Base-by-base conservation (phyloP, 1,284 basidiomycete species). In the Paramarasmius palmivorus region DNA sequence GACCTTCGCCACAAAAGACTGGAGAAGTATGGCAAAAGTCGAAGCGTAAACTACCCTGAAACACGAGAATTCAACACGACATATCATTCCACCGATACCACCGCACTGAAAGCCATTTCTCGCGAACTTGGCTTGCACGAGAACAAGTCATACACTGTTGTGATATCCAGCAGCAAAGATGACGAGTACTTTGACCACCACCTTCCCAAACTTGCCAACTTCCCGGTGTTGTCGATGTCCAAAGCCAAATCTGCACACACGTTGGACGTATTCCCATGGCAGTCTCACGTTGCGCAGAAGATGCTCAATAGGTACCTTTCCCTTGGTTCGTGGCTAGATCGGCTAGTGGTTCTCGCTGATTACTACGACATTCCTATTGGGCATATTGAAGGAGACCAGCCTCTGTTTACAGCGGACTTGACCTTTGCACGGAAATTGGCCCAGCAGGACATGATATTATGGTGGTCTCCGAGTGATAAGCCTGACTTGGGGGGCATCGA, bases 401-500 rank as follows among this genome's bases (percentile, higher is more conserved):
- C 93, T 1, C 73, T 98, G 17, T 82, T 92, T 61, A 78, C 97
- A 29, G 86, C 94, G 1, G 97, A 99, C 62, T 80, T 99, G 55
- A 92, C 89, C 60, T 96, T 98, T 65, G 92, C 96, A 0, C 86
- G 95, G 22, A 83, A 92, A 20, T 74, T 99, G 42, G 76, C 86
- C 49, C 86, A 88, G 52, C 92, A 97, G 59, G 97, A 99, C 65
- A 88, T 93, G 68, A 77, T 98, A 2, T 76, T 99, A 1, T 99
- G 97, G 97, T 99, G 97, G 97, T 96, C 96, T 3, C 81, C 89
- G 1, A 84, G 87, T 3, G 86, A 91, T 34, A 81, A 82, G n/a
- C 95, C 97, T 3, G 97, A 99, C 70, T 79, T 99, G 0, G 97
- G 97, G 39, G 97, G 97, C 2, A 82, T 89, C 46, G 95, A 99